Percentiles rank a stretch among this genome's conserved stretches.
phyloP scores from a whole-genome alignment of 306 rosid genomes.

The Sicyos baderoa region DNA sequence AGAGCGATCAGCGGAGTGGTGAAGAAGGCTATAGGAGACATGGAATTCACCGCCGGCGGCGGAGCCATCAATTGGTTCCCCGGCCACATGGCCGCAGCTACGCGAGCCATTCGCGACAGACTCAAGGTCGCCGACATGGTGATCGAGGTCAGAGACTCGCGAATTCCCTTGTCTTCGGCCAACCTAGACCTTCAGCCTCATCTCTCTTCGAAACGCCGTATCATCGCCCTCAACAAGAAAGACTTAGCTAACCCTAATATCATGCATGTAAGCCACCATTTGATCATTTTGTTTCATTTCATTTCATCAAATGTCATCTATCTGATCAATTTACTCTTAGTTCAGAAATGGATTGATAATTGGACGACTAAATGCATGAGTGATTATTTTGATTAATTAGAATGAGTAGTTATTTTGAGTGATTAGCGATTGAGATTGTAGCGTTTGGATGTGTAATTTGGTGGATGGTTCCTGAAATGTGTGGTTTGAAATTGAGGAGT shows the following conservation, averaged over 20 bases:
- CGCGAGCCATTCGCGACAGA: conserved; percentile 62
- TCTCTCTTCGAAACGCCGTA: conserved; percentile 59
- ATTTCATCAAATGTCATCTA: too few species aligned
- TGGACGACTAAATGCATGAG: too few species aligned
- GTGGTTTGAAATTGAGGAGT: too few species aligned
- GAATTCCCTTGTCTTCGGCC: conserved; percentile 74
- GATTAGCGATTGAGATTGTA: too few species aligned
- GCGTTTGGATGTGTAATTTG: too few species aligned
- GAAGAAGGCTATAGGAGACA: conserved; percentile 74
- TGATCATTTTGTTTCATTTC: not conserved
- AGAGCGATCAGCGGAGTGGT: conserved; percentile 33
- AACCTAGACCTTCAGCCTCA: conserved; percentile 58
- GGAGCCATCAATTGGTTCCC: conserved; percentile 86
- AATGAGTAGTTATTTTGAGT: too few species aligned
- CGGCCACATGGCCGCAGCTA: conserved; percentile 93
- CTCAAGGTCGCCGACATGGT: conserved; percentile 76
- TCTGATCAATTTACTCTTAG: not conserved
- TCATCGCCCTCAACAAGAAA: conserved; percentile 71
- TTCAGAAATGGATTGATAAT: not conserved
- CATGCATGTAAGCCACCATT: conserved; percentile 45
- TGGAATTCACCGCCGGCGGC: conserved; percentile 59
- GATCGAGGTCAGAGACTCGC: conserved; percentile 77
- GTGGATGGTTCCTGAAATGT: too few species aligned
- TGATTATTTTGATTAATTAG: too few species aligned
- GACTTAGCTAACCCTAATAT: conserved; percentile 84